Conservation (phyloP, 1,139 yeast species). For the Yamadazyma kanchanaburiensis region DNA sequence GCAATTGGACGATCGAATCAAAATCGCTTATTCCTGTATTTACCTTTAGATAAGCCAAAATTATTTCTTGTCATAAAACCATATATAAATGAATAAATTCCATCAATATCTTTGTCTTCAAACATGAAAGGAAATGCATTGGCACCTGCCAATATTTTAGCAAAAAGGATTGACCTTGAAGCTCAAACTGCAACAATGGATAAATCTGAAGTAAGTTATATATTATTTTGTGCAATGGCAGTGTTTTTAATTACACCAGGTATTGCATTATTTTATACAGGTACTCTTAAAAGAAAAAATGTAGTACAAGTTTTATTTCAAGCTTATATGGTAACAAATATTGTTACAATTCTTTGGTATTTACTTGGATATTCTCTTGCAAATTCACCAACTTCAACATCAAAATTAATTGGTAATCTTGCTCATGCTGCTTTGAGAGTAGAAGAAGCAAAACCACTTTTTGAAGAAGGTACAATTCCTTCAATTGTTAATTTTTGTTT, state of each 20-base stretch:
- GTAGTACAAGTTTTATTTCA: conserved; percentile 90
- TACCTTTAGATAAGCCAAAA: no score
- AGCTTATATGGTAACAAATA: conserved; percentile 76
- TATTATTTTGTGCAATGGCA: conserved; percentile 67
- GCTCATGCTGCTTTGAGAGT: conserved; percentile 74
- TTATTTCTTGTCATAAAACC: no score
- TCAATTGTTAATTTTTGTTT: conserved; percentile 62
- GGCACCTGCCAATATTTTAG: conserved; percentile 6
- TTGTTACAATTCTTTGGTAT: conserved; percentile 88
- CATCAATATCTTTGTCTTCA: no score
- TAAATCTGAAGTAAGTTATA: conserved; percentile 82
- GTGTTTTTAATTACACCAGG: conserved; percentile 94
- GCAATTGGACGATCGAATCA: no score
- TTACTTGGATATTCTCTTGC: conserved; percentile 94
- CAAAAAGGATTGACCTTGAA: conserved; percentile 7
- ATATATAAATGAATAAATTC: no score
- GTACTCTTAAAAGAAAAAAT: conserved; percentile 86
- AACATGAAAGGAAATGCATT: conserved; percentile 6
- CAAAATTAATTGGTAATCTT: conserved; percentile 74
- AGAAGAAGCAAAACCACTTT: conserved; percentile 25
- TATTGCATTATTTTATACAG: conserved; percentile 84
- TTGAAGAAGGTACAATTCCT: conserved; percentile 64
- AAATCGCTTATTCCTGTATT: no score
- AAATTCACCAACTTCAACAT: conserved; percentile 69
- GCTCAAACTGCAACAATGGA: conserved; percentile 37